Conservation (phyloP, 2,329 filamentous ascomycete species). For the Geoglossum cookeanum region DNA sequence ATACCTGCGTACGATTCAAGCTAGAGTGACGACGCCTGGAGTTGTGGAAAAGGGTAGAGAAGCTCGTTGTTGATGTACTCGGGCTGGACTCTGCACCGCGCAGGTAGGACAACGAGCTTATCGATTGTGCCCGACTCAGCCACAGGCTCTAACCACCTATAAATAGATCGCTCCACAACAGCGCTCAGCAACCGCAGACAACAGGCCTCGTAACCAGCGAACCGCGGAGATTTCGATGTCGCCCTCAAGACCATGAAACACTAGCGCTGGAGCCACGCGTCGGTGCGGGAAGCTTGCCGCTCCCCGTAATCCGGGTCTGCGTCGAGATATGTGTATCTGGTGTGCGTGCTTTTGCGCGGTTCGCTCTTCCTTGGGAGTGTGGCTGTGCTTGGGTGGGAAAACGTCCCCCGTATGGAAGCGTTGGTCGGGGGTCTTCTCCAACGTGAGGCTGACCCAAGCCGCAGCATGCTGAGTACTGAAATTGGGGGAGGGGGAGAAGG, state of each 20-base stretch:
- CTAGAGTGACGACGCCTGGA: not conserved
- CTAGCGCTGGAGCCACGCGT: not conserved
- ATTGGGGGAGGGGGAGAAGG: no score
- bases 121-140: not conserved
- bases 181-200: not conserved
- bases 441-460: no score
- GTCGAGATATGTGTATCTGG: no score
- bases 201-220: not conserved
- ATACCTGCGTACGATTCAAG: constrained; percentile 26
- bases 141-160: not conserved
- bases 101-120: no score
- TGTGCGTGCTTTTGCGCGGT: no score
- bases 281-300: not conserved
- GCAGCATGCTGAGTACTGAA: no score
- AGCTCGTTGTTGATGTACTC: not conserved
- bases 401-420: no score
- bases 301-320: not conserved
- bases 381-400: not conserved
- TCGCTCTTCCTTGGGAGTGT: not conserved
- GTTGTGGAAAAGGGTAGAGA: not conserved
- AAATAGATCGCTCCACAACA: not conserved
- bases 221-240: not conserved
- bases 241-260: not conserved
- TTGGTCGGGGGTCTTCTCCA: no score
- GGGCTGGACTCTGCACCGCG: not conserved